Conservation (phyloP, 2,329 filamentous ascomycete species). For the Fusarium dlaminii region DNA sequence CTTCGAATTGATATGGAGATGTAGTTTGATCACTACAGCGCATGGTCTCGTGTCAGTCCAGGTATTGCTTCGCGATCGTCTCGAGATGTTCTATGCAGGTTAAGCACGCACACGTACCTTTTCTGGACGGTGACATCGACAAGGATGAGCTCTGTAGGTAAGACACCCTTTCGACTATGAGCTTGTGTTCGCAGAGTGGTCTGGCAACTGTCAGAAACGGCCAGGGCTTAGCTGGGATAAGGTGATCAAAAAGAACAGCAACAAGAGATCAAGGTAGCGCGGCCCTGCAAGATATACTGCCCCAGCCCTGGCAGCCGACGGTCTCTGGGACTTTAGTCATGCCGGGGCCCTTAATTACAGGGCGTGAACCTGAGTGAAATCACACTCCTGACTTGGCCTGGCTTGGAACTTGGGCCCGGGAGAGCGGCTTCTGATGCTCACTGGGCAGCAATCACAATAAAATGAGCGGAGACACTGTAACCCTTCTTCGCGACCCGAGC, state of each 20-base stretch:
- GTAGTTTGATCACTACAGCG: constrained; percentile 23
- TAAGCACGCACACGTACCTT: constrained; percentile 22
- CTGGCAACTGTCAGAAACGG: constrained; percentile 35
- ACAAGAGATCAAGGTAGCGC: constrained; percentile 37
- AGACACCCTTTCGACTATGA: constrained; percentile 28
- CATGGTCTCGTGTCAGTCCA: constrained; percentile 33
- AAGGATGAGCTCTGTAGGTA: constrained; percentile 32
- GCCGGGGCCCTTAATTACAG: constrained; percentile 23
- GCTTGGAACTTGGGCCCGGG: constrained; percentile 8
- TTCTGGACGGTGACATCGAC: constrained; percentile 16
- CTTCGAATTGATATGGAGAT: constrained; percentile 17
- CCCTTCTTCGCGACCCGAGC: constrained; percentile 6
- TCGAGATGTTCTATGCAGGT: constrained; percentile 23
- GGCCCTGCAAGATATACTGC: constrained; percentile 42
- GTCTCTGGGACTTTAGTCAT: constrained; percentile 33
- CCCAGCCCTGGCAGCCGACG: constrained; percentile 18
- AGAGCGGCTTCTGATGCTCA: constrained; percentile 7
- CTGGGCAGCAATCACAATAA: constrained; percentile 23
- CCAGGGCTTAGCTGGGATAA: constrained; percentile 41
- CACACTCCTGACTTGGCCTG: constrained; percentile 20
- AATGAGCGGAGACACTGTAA: constrained; percentile 6
- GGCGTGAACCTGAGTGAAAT: constrained; percentile 32
- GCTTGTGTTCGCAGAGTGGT: constrained; percentile 26
- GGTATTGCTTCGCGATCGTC: constrained; percentile 23
- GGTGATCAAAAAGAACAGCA: constrained; percentile 34